phyloP scores from a whole-genome alignment of 1,284 basidiomycete genomes.

The Phaffia rhodozyma region DNA sequence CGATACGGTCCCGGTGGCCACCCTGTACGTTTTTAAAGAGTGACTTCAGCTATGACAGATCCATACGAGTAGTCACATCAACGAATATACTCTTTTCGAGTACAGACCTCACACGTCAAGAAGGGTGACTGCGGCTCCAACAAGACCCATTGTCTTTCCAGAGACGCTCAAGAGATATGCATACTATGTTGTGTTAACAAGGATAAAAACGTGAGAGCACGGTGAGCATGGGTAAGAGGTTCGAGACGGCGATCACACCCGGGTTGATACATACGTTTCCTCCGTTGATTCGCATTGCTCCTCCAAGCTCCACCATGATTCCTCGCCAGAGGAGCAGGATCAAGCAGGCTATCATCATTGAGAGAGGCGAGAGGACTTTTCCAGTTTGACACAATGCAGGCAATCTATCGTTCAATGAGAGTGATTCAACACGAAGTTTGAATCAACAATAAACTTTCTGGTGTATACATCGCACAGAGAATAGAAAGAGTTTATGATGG shows the following conservation, averaged over 20 bases:
- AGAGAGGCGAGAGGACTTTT: conserved; percentile 18
- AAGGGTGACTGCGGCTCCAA: conserved; percentile 23
- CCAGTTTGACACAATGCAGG: neutral
- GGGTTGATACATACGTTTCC: conserved; percentile 18
- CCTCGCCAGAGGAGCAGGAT: conserved; percentile 23
- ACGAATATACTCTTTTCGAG: neutral
- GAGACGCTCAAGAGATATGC: conserved; percentile 21
- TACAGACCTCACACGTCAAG: conserved; percentile 22
- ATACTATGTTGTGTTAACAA: conserved; percentile 13
- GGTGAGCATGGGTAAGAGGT: neutral
- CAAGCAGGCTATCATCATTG: conserved; percentile 22
- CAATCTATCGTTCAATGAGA: neutral
- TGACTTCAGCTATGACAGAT: neutral
- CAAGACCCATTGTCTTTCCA: conserved; percentile 20
- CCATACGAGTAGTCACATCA: neutral
- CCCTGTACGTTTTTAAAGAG: neutral
- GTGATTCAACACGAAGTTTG: too few relatives aligned
- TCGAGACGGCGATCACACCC: neutral
- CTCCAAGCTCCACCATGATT: conserved; percentile 24
- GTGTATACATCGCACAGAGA: neutral
- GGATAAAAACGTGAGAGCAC: neutral
- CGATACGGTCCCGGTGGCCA: conserved; percentile 24
- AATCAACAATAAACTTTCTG: too few relatives aligned
- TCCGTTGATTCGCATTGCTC: conserved; percentile 21
- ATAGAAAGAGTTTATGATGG: neutral